Conservation (phyloP, 2,329 filamentous ascomycete genomes). For the Sordariomycetes sp. region DNA sequence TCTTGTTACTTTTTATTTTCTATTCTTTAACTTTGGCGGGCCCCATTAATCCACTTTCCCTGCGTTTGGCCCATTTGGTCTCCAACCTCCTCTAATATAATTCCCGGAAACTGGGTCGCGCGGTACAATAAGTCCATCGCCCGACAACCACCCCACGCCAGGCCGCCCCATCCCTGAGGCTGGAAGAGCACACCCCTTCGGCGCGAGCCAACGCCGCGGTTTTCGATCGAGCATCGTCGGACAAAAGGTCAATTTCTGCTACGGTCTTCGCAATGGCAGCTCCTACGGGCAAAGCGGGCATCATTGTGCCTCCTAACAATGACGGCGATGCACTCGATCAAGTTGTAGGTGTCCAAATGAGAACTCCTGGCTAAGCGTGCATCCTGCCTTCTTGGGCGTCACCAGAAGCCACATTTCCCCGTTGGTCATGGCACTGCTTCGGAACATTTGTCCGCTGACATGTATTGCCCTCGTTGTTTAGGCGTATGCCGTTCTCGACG, state of each 20-base stretch:
- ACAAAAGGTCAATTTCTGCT: neutral
- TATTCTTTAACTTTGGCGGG: neutral
- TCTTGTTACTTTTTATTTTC: neutral
- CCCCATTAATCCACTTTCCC: neutral
- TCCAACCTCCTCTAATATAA: neutral
- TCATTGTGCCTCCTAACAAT: conserved; percentile 2
- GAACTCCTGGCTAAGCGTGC: neutral
- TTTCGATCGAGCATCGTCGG: neutral
- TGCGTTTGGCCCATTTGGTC: neutral
- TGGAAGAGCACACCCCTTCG: neutral
- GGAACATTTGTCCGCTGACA: neutral
- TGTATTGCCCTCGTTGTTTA: conserved; percentile 14
- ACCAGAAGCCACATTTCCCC: neutral
- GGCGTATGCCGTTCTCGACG: conserved; percentile 57
- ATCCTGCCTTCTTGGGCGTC: neutral
- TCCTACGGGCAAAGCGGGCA: conserved; percentile 3
- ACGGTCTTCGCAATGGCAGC: conserved; percentile 3
- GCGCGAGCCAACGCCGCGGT: neutral
- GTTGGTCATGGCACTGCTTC: neutral
- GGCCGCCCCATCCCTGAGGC: neutral
- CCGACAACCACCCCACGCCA: neutral
- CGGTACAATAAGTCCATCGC: neutral
- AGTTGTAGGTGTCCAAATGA: neutral
- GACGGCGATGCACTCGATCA: conserved; percentile 3
- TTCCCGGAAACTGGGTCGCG: neutral